Percentiles rank a stretch among this genome's conserved stretches.
Conservation (phyloP, 352 stramenopile species). For the Phytophthora syringae region DNA sequence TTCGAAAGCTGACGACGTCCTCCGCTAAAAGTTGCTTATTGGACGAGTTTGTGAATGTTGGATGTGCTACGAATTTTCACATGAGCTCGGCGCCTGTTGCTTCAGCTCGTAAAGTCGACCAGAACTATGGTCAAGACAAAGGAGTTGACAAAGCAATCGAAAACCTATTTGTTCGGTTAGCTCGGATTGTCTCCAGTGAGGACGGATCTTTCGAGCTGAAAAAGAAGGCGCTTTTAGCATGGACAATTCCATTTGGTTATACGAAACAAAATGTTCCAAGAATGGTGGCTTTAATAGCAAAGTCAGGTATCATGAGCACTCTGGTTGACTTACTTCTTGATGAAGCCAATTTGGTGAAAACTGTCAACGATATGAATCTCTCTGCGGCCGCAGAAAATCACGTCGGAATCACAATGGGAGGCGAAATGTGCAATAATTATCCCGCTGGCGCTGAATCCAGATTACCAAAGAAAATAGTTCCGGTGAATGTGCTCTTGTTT, state of each 20-base stretch:
- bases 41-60: constrained; percentile 33
- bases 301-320: constrained; percentile 35
- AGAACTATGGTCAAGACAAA: constrained; percentile 10
- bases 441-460: constrained; percentile 1
- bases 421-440: neutral
- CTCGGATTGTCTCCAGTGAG: constrained; percentile 48
- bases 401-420: neutral
- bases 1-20: constrained; percentile 58
- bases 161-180: constrained; percentile 59
- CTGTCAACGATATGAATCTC: constrained; percentile 22
- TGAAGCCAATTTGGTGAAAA: constrained; percentile 26
- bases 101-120: neutral
- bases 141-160: constrained; percentile 43
- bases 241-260: constrained; percentile 34
- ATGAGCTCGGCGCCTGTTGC: neutral
- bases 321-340: constrained; percentile 36
- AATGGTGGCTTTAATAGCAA: constrained; percentile 28
- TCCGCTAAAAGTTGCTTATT: constrained; percentile 51
- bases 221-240: constrained; percentile 51
- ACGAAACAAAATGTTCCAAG: constrained; percentile 2
- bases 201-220: constrained; percentile 48
- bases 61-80: constrained; percentile 1
- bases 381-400: neutral
- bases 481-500: constrained; percentile 32
- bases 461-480: constrained; percentile 22